Evolutionary conservation across 352 stramenopile genomes (phyloP), one percentile per base, ranked within the genome.

Genomic region (Paralagenidium karlingii): DNA sequence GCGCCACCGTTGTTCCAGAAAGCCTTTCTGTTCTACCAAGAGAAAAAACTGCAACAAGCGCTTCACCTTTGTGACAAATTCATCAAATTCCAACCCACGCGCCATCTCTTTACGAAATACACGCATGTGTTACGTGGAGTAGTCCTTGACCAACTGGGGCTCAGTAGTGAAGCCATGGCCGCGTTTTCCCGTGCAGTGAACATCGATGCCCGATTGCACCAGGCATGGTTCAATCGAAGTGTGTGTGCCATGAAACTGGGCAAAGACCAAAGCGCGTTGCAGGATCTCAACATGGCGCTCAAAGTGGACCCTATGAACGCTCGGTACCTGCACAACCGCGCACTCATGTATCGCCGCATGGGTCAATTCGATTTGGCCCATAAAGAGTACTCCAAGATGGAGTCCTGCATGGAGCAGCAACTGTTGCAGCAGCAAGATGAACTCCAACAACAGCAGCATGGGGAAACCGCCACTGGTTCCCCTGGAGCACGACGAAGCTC

Each of bases 51-150:
- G 16, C 62, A 80, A 37, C 67, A 82, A 38, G 60, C 73, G 2
- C 40, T 80, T 24, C 24, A 61, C 15, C 57, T 79, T 12, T 78
- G 62, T 29, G 57, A 77, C n/a, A 57, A 67, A 10, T 63, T 67
- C 6, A 51, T 81, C 24, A 53, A 60, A 3, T 59, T 61, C 5
- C 56, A 76, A 20, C 41, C 62, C 33, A 67, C n/a, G n/a, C n/a
- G n/a, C n/a, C n/a, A 69, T 38, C 83, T 79, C 30, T 44, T 83
- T 26, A 60, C 78, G 45, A 80, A 82, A 46, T 41, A 81, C 24
- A 65, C 65, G 44, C 60, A 67, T 16, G 34, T 86, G 25, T 50
- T 86, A 8, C 57, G 63, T 28, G 68, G 68, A 8, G 62, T 71
- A n/a, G 47, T 86, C 13, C 66, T 59, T 28, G 73, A 83, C 28